These are phyloP conservation scores for Hypoxylon sp. DNA, from an alignment of 2,329 filamentous ascomycete species.

Conservation along the genomic window DNA sequence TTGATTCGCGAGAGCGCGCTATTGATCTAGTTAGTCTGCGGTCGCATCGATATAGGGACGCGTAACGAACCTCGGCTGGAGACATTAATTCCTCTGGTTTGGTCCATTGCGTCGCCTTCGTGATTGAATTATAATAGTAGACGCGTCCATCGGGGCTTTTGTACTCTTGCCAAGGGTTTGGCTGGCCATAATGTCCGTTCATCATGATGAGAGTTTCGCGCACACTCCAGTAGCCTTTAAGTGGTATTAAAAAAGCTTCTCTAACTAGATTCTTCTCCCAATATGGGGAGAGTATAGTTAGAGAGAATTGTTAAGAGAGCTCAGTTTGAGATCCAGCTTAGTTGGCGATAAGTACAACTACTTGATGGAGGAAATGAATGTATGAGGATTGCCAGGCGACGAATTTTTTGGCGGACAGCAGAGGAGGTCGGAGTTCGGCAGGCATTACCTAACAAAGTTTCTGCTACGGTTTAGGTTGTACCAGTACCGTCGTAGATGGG, in stretches of 20 bases:
- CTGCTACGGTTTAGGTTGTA: neutral
- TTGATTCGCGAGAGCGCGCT: slow-evolving; percentile 85
- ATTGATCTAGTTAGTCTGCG: slow-evolving; percentile 46
- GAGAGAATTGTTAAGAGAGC: neutral
- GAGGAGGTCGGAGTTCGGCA: slow-evolving; percentile 32
- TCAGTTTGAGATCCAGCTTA: neutral
- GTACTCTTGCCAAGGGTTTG: slow-evolving; percentile 82
- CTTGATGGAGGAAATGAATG: slow-evolving; percentile 3
- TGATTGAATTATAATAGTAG: slow-evolving; percentile 92
- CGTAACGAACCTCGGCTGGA: slow-evolving; percentile 76
- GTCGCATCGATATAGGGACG: slow-evolving; percentile 35
- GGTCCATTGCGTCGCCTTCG: slow-evolving; percentile 92
- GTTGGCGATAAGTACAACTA: neutral
- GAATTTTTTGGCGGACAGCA: slow-evolving; percentile 21
- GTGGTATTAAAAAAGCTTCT: neutral
- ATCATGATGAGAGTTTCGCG: slow-evolving; percentile 59
- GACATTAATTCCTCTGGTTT: slow-evolving; percentile 94
- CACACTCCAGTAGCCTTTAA: slow-evolving; percentile 2
- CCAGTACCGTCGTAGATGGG: no score
- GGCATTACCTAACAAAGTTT: slow-evolving; percentile 17
- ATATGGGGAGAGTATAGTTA: neutral
- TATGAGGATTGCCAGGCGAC: slow-evolving; percentile 14
- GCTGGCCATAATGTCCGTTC: slow-evolving; percentile 70
- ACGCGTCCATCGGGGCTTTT: slow-evolving; percentile 84
- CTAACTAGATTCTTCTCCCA: slow-evolving; percentile 3